A percentile compares a stretch with the other conserved stretches of the same genome.
phyloP scores from a whole-genome alignment of 192 early-diverging fungal species.

The Coemansia biformis region DNA sequence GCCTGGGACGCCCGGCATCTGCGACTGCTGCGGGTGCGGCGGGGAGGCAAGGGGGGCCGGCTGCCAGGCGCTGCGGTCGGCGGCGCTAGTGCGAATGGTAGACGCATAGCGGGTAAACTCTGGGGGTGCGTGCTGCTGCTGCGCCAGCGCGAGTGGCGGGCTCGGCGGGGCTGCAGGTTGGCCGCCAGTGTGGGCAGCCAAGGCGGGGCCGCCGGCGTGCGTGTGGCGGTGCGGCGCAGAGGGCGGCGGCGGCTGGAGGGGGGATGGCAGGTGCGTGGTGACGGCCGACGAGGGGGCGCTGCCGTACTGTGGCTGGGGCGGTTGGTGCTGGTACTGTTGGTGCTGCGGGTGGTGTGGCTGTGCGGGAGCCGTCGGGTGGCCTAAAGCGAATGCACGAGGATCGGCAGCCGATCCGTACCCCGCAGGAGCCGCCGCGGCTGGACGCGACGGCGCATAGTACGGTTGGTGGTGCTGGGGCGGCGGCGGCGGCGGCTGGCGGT shows the following conservation, averaged over 20 bases:
- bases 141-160: too few relatives aligned
- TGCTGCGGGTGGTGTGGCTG: not conserved
- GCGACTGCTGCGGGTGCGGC: not conserved
- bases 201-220: too few relatives aligned
- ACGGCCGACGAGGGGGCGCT: not conserved
- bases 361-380: not conserved
- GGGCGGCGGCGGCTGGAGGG: not conserved
- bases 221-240: not conserved
- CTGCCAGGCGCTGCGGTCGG: not conserved
- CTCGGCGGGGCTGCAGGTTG: too few relatives aligned
- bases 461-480: not conserved
- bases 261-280: not conserved
- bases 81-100: not conserved
- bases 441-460: constrained; percentile 1
- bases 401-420: constrained; percentile 9
- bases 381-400: constrained; percentile 17
- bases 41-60: not conserved
- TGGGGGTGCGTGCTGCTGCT: not conserved
- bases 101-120: not conserved
- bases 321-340: constrained; percentile 2
- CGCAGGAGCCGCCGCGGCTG: constrained; percentile 7
- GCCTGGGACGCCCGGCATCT: not conserved
- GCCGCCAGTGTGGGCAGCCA: too few relatives aligned
- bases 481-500: constrained; percentile 2
- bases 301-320: not conserved